Percentiles rank a stretch among this genome's conserved stretches.
phyloP scores from a whole-genome alignment of 2,329 filamentous ascomycete genomes.

The Diaporthe nobilis region DNA sequence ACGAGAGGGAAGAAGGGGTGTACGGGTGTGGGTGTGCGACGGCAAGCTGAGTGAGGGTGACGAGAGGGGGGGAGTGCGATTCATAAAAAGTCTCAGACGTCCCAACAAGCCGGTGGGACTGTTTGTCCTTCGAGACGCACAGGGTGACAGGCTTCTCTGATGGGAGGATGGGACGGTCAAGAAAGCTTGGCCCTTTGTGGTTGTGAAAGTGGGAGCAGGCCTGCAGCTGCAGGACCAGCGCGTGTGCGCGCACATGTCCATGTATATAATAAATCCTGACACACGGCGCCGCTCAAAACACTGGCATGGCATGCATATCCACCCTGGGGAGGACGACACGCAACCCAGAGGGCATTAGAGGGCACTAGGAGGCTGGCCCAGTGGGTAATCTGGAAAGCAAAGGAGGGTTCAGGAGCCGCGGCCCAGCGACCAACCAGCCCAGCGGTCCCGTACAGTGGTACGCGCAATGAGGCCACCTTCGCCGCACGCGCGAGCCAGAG shows the following conservation, averaged over 20 bases:
- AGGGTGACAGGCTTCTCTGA: conserved; percentile 35
- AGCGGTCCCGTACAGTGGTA: conserved; percentile 18
- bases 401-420: conserved; percentile 32
- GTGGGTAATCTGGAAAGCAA: conserved; percentile 27
- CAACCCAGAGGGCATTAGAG: conserved; percentile 33
- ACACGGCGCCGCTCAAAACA: conserved; percentile 40
- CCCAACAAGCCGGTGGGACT: conserved; percentile 28
- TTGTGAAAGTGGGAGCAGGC: conserved; percentile 36
- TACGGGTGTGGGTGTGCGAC: not conserved
- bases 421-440: conserved; percentile 19
- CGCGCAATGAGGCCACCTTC: conserved; percentile 20
- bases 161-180: conserved; percentile 13
- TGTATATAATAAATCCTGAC: conserved; percentile 45
- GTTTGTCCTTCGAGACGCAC: conserved; percentile 27
- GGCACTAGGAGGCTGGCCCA: conserved; percentile 25
- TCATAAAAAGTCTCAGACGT: conserved; percentile 29
- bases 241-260: conserved; percentile 11
- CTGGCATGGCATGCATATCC: conserved; percentile 36
- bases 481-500: conserved; percentile 16
- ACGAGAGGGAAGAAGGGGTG: conserved; percentile 23
- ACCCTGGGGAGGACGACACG: conserved; percentile 33
- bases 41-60: not conserved
- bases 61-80: not conserved
- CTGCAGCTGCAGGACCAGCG: conserved; percentile 42
- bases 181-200: conserved; percentile 35